phyloP scores from a whole-genome alignment of 768 basidiomycete species.

The Russula foetens region DNA sequence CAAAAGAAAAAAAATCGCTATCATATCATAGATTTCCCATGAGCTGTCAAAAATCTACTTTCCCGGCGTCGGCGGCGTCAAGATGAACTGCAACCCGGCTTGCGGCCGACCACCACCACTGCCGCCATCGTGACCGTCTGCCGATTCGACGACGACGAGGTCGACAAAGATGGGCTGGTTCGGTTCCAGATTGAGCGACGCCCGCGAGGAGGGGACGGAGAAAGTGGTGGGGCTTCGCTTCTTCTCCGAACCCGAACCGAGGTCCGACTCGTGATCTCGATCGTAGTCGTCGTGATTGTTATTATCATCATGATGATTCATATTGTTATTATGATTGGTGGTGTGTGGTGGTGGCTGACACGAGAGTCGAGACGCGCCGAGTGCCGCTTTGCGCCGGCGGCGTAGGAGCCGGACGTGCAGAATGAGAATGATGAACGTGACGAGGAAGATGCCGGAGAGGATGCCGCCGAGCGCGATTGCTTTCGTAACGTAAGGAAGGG shows the following conservation, averaged over 20 bases:
- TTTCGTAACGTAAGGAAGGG: too few species aligned
- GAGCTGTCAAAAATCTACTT: not conserved
- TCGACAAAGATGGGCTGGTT: conserved; percentile 17
- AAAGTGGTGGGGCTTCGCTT: not conserved
- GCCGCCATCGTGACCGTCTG: not conserved
- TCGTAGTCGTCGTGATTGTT: not conserved
- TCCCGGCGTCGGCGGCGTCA: conserved; percentile 18
- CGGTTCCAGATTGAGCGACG: conserved; percentile 12
- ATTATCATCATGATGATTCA: too few species aligned
- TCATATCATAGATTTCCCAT: too few species aligned
- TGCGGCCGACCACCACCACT: not conserved
- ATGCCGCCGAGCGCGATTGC: conserved; percentile 2
- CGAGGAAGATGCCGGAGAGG: conserved; percentile 2
- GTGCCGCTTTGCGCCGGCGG: not conserved
- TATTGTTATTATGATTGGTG: too few species aligned
- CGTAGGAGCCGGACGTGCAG: conserved; percentile 3
- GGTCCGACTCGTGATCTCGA: not conserved
- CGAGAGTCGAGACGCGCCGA: too few species aligned
- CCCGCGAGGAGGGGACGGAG: not conserved
- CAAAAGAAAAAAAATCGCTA: too few species aligned
- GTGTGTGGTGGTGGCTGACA: not conserved
- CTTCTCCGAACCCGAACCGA: not conserved
- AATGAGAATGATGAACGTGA: not conserved
- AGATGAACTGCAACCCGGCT: conserved; percentile 10
- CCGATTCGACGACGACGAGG: conserved; percentile 9